Conservation (phyloP, 2,329 filamentous ascomycete species). For the Xylariaceae sp. region DNA sequence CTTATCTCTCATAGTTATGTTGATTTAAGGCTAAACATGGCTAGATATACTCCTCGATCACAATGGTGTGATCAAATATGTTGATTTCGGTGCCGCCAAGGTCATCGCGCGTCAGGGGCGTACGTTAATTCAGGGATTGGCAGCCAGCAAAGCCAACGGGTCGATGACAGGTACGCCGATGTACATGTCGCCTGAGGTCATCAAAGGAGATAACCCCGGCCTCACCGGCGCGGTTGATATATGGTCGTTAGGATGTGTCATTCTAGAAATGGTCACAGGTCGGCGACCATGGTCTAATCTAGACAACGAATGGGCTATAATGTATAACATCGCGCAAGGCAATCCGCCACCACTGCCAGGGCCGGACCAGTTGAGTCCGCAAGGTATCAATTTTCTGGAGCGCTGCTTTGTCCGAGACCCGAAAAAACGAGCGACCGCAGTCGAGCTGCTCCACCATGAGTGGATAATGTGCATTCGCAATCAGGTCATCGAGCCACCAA, state of each 20-base stretch:
- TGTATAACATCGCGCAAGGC: slow-evolving; percentile 99
- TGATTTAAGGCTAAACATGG: slow-evolving; percentile 25
- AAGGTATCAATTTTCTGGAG: slow-evolving; percentile 83
- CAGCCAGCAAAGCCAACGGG: slow-evolving; percentile 65
- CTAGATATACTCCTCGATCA: slow-evolving; percentile 91
- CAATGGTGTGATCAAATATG: slow-evolving; percentile 97
- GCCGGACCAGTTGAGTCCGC: slow-evolving; percentile 74
- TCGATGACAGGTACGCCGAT: slow-evolving; percentile 98
- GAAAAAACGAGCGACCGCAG: slow-evolving; percentile 69
- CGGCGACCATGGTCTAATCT: slow-evolving; percentile 90
- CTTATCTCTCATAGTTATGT: slow-evolving; percentile 11
- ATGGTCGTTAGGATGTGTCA: slow-evolving; percentile 94
- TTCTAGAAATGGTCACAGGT: slow-evolving; percentile 96
- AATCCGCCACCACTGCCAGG: slow-evolving; percentile 84
- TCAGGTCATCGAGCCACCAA: slow-evolving; percentile 61
- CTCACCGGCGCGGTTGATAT: slow-evolving; percentile 87
- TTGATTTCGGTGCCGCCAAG: slow-evolving; percentile 96
- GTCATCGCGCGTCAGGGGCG: slow-evolving; percentile 92
- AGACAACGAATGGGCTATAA: slow-evolving; percentile 99
- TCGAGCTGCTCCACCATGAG: slow-evolving; percentile 88
- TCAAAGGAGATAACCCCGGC: slow-evolving; percentile 78
- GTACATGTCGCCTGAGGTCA: slow-evolving; percentile 99
- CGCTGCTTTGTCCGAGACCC: slow-evolving; percentile 86
- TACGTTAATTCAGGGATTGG: slow-evolving; percentile 67
- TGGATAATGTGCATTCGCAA: slow-evolving; percentile 71